Conservation (phyloP, 306 rosid species). For the Fagus crenata region DNA sequence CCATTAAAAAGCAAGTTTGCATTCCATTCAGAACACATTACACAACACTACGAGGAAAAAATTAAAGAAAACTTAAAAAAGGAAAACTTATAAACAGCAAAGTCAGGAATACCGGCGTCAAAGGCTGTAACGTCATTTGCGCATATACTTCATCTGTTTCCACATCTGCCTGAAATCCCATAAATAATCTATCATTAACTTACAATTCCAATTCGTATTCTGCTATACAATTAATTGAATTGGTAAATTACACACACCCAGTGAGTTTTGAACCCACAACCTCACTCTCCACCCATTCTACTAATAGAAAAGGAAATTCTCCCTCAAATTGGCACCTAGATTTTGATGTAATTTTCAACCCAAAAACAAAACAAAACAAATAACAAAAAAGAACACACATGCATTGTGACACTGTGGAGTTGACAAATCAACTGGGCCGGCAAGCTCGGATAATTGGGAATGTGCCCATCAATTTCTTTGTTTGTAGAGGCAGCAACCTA, state of each 20-base stretch:
- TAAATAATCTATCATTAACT: constrained; percentile 17
- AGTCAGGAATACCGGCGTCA: constrained; percentile 61
- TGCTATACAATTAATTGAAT: neutral
- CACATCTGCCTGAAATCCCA: constrained; percentile 80
- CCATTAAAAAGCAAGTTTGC: constrained; percentile 17
- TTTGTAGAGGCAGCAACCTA: constrained; percentile 85
- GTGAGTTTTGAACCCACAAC: too few relatives aligned
- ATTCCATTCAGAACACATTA: constrained; percentile 11
- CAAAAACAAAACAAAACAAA: neutral
- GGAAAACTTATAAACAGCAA: neutral
- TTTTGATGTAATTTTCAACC: constrained; percentile 7
- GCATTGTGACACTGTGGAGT: constrained; percentile 84
- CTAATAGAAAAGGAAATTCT: too few relatives aligned
- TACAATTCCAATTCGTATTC: neutral
- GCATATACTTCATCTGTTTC: constrained; percentile 96
- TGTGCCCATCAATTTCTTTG: constrained; percentile 75
- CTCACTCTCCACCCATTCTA: too few relatives aligned
- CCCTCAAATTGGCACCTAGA: too few relatives aligned
- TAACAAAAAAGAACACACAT: constrained; percentile 49
- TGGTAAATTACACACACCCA: too few relatives aligned
- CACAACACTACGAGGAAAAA: neutral
- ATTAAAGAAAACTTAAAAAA: neutral
- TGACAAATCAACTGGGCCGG: constrained; percentile 83
- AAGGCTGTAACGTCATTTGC: constrained; percentile 87
- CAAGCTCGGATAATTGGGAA: constrained; percentile 81